Base-by-base conservation (phyloP, 2,329 filamentous ascomycete species). In the Elsinoe ampelina region DNA sequence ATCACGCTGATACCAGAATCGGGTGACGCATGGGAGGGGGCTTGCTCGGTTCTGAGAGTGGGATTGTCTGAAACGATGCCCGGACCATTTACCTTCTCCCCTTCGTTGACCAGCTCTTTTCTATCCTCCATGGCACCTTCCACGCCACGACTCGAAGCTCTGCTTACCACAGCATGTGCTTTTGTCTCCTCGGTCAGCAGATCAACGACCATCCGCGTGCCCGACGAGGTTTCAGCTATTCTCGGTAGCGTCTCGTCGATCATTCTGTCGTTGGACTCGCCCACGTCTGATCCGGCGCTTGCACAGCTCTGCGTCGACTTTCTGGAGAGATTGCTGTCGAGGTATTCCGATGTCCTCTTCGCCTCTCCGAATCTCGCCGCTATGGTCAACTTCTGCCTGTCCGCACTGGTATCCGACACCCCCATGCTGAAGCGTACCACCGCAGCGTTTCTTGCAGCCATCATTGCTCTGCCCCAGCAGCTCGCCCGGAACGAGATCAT, bases 61-160 rank as follows among this genome's bases (percentile, higher is more conserved):
- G 89, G 89, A 0, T 91, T 91, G 64, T 84, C 84, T 1, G 89
- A 95, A 68, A 79, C 77, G 0, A 80, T 83, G 22, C 81, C 85
- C 2, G 88, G 88, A 0, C 86, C 87, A 0, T 92, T 93, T 63
- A 87, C 91, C 7, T 82, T 95, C 59, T 79, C 84, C 2, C 77
- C 85, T 0, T 72, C 77, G 0, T 76, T 82, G 61, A 81, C 87
- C n/a, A 80, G 83, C 10, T 76, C 82, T 41, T 76, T 93, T 47
- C 75, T 79, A 2, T 79, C 78, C 54, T 66, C 67, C 50, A 69
- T 65, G 55, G 79, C 83, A 19, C 75, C 71, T 1, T 72, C 79
- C n/a, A 86, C 80, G 8, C 84, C 85, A 11, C 77, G 86, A 45
- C 75, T 89, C 36, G 85, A 86, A 2, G 76, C 80, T 3, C 76